Base-by-base conservation (phyloP, 2,329 filamentous ascomycete species). In the Clarireedia homoeocarpa region DNA sequence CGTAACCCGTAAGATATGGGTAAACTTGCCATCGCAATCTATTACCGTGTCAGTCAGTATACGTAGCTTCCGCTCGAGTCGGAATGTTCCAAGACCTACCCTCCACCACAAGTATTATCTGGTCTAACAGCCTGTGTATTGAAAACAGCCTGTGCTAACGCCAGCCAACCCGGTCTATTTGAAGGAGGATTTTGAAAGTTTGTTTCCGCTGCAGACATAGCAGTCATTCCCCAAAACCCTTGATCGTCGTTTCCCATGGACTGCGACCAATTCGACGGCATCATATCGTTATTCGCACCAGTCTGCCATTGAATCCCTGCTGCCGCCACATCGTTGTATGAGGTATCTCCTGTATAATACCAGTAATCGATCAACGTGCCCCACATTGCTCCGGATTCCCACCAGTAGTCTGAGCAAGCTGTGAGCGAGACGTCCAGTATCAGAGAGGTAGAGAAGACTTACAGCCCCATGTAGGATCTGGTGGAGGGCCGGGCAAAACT, bases 21-120 rank as follows among this genome's bases (percentile, higher is more conserved):
- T 86, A 91, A 59, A 95, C 87, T 73, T 95, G 90, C 91, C 91
- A 95, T 61, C 86, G 82, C 62, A 95, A 71, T 24, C 67, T 69
- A 51, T 10, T 45, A 4, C 12, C 30, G 9, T 34, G 30, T 34
- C 5, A 14, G 9, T 34, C 5, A 34, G 9, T 34, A 34, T 34
- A 34, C 30, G 30, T 4, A 34, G 9, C 10, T 34, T 34, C 30
- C 30, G 12, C 12, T 34, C 30, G 30, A 34, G 30, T 34, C 30
- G 14, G 15, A 12, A 45, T 46, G 9, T 12, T 9, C 10, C 10
- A 39, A 23, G 40, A 65, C 65, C 63, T 50, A 67, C 9, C 90
- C 90, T 50, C 53, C 53, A 50, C 90, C 90, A 48, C 73, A 75
- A 70, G 90, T 95, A 0, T 71, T 73, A 63, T 94, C 84, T 86